Conservation (phyloP, 148 eudicot genomes). For the Amaranthus palmeri region DNA sequence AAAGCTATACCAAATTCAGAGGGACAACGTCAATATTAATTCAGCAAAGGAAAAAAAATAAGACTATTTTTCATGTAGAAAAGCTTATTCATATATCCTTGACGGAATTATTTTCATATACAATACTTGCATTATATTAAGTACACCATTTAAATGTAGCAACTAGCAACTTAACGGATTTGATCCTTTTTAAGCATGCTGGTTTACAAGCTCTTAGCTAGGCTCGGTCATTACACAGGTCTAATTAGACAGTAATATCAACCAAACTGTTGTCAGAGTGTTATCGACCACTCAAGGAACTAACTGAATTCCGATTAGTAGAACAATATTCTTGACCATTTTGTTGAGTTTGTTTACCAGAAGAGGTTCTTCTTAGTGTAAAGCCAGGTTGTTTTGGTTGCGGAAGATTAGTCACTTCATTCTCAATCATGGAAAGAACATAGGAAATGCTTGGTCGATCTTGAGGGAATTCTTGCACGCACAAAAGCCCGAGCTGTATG, state of each 20-base stretch:
- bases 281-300: constrained; percentile 6
- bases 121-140: too few species aligned
- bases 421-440: constrained; percentile 22
- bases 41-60: too few species aligned
- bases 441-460: constrained; percentile 30
- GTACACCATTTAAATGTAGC: too few species aligned
- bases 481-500: constrained; percentile 34
- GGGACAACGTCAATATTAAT: too few species aligned
- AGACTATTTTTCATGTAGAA: too few species aligned
- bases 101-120: too few species aligned
- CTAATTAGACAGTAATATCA: not conserved
- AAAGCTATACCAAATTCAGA: too few species aligned
- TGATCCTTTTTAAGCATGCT: too few species aligned
- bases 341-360: not conserved
- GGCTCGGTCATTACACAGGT: too few species aligned
- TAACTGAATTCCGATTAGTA: constrained; percentile 1
- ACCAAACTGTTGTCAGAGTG: not conserved
- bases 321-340: not conserved
- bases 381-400: constrained; percentile 20
- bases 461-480: constrained; percentile 27
- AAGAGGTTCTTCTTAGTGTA: constrained; percentile 1
- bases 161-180: too few species aligned
- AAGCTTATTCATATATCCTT: too few species aligned
- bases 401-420: constrained; percentile 18
- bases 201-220: too few species aligned